phyloP scores from a whole-genome alignment of 2,329 filamentous ascomycete genomes.

The Calonectria ilicicola region DNA sequence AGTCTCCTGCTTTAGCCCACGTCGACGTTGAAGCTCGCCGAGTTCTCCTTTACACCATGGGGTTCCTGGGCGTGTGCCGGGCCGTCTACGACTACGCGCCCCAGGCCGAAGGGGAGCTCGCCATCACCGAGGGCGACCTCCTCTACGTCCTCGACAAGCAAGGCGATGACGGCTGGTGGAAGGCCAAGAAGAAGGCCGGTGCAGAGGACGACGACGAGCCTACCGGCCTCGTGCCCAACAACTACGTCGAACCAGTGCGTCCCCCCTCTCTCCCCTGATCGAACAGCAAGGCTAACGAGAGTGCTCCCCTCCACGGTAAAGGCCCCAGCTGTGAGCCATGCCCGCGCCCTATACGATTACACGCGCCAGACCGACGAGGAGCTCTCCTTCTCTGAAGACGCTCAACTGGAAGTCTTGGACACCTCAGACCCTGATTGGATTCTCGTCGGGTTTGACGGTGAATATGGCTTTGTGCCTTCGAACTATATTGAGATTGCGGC shows the following conservation, averaged over 20 bases:
- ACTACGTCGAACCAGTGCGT: constrained; percentile 90
- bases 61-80: constrained; percentile 90
- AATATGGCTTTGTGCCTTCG: constrained; percentile 93
- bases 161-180: constrained; percentile 89
- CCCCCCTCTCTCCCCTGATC: not conserved
- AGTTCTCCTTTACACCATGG: constrained; percentile 68
- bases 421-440: constrained; percentile 96
- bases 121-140: constrained; percentile 86
- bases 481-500: constrained; percentile 90
- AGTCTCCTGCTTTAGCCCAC: constrained; percentile 26
- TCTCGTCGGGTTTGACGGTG: constrained; percentile 83
- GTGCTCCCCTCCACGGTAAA: constrained; percentile 48
- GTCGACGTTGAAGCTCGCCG: constrained; percentile 36
- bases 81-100: constrained; percentile 94
- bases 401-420: constrained; percentile 86
- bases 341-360: constrained; percentile 98
- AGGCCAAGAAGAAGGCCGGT: constrained; percentile 89
- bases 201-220: constrained; percentile 91
- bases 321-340: constrained; percentile 75
- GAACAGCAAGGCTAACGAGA: constrained; percentile 8
- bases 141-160: constrained; percentile 91
- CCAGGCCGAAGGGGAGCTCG: constrained; percentile 86
- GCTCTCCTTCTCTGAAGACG: constrained; percentile 93
- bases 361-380: constrained; percentile 97
- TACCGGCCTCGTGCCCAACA: constrained; percentile 89